Base-by-base conservation (phyloP, 345 rosid species). In the Balakata baccata region DNA sequence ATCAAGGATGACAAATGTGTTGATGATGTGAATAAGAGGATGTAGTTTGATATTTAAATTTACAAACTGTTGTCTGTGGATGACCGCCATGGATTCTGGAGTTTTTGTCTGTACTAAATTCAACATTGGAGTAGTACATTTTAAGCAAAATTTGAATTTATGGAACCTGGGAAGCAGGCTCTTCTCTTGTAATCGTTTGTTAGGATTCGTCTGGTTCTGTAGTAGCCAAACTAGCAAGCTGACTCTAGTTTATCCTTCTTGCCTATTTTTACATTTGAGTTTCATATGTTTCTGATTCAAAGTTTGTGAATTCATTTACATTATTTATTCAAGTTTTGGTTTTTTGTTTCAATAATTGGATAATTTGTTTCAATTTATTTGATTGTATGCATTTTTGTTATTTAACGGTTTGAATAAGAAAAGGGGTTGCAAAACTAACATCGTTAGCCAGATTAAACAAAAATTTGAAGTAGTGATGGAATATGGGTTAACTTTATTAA, bases 1-100 rank as follows among this genome's bases (percentile, higher is more conserved):
- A 41, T 75, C 71, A 75, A 71, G 74, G 54, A 61, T 13, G 73
- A 54, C 74, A 63, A 69, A 76, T 6, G 69, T 76, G 79, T 76
- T 54, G 64, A 53, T 29, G 64, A 65, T 76, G 74, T 62, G 70
- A 76, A 68, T 65, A 69, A 41, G 47, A 68, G 63, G 73, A 59
- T 69, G 79, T 75, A 69, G 69, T 53, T 69, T 75, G 57, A 59
- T 75, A 14, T 75, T 68, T 70, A 52, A 69, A 49, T 29, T 29
- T 29, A 29, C 34, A 25, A 29, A 23, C 47, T 25, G 41, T 43
- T 1, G 34, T n/a, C 53, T 3, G 53, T 50, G 53, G 58, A 4
- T 10, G 68, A 38, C n/a, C 20, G n/a, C 38, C 65, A 58, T 70
- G 45, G 39, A 9, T 61, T 72, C 39, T 43, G 22, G 34, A 4